phyloP scores from a whole-genome alignment of 768 basidiomycete species.

The Calvatia gigantea region DNA sequence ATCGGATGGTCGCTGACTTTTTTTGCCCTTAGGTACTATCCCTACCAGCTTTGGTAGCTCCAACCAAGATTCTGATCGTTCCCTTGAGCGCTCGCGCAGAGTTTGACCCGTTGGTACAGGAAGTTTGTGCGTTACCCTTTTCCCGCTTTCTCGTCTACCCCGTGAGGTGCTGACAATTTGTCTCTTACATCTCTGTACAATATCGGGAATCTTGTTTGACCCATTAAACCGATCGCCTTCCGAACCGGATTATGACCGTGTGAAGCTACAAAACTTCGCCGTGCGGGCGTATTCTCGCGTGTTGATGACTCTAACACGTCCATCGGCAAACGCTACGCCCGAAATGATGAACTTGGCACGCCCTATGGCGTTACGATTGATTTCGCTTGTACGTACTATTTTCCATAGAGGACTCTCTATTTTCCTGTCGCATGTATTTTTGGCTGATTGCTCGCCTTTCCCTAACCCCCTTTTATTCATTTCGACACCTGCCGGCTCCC shows the following conservation, averaged over 20 bases:
- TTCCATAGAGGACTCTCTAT: background rate
- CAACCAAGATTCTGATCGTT: constrained; percentile 95
- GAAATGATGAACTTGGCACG: constrained; percentile 98
- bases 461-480: background rate
- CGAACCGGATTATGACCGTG: background rate
- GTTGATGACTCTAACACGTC: constrained; percentile 95
- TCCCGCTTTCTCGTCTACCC: constrained; percentile 7
- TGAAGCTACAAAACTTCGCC: constrained; percentile 80
- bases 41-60: constrained; percentile 84
- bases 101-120: constrained; percentile 77
- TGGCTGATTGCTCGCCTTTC: background rate
- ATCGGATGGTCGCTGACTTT: constrained; percentile 11
- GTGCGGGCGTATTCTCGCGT: constrained; percentile 84
- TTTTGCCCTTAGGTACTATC: constrained; percentile 68
- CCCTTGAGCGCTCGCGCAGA: constrained; percentile 85
- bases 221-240: background rate
- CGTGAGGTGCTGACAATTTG: constrained; percentile 13
- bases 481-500: no score
- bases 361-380: constrained; percentile 96
- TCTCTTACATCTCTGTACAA: constrained; percentile 8
- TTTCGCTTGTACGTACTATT: constrained; percentile 64
- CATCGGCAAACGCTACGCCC: constrained; percentile 95
- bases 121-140: constrained; percentile 74
- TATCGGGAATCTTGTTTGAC: background rate
- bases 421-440: background rate